Base-by-base conservation (phyloP, 1,139 yeast genomes). In the Zygotorulaspora mrakii region DNA sequence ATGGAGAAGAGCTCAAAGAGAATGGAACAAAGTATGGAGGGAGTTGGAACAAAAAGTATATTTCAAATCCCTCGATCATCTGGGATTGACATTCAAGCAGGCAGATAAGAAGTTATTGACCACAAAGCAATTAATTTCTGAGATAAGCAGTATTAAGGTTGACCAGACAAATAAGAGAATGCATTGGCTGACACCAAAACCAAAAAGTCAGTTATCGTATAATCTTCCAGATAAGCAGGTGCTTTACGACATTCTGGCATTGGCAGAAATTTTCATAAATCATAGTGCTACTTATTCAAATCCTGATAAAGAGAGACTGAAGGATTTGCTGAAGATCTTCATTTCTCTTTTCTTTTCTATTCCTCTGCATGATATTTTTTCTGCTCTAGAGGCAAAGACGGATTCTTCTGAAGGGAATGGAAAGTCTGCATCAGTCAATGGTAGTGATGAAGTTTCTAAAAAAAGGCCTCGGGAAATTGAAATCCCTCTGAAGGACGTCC, bases 11-110 rank as follows among this genome's bases (percentile, higher is more conserved):
- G 91, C 96, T 1, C 98, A 91, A 58, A 77, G 98, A 54, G 98
- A 94, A 64, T 91, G 99, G 98, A 91, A 91, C 65, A 91, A 91
- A 62, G 95, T 89, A 18, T 91, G 99, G 99, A 79, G 98, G 57
- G 98, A 91, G 65, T 80, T 94, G 68, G 98, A 94, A 61, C 96
- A 88, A 59, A 89, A 88, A 57, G 95, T 88, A 0, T 89, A 84
- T 62, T 86, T 79, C 70, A 94, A 91, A 65, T 85, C 96, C 3
- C 71, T 91, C 53, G 99, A 91, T 61, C 98, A 94, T 62, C 71
- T 89, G 50, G 99, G 99, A 2, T 73, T 91, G 53, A 88, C 96
- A 0, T 94, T 91, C 68, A 91, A 91, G 64, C 96, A 91, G 63
- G 87, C 95, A 9, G 99, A 91, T 63, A 91, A 94, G 64, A 91